These are phyloP conservation scores for Allomyces macrogynus DNA, from an alignment of 192 early-diverging fungal genomes.

Conservation along the genomic window DNA sequence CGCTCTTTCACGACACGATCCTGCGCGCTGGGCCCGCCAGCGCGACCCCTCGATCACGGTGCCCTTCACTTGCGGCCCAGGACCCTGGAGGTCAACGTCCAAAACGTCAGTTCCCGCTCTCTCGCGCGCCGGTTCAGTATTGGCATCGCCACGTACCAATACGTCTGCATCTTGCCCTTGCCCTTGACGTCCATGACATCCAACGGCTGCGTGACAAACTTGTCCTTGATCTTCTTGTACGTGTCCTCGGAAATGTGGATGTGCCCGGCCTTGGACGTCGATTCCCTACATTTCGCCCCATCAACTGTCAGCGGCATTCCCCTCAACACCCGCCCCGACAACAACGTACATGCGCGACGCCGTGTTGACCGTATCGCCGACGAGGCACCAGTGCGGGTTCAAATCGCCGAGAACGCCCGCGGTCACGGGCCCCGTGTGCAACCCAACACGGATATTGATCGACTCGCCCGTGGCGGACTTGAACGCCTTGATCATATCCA, in stretches of 20 bases:
- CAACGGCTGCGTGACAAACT: neutral
- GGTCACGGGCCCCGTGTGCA: conserved; percentile 22
- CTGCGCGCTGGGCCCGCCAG: too few relatives aligned
- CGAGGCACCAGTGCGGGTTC: conserved; percentile 21
- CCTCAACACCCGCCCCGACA: too few relatives aligned
- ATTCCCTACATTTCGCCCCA: conserved; percentile 14
- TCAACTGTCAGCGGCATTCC: neutral
- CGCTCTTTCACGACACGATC: too few relatives aligned
- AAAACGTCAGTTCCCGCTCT: too few relatives aligned
- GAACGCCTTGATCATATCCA: conserved; percentile 16
- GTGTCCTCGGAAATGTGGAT: conserved; percentile 20
- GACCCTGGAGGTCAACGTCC: too few relatives aligned
- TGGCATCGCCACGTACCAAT: conserved; percentile 6
- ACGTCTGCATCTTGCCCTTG: conserved; percentile 17
- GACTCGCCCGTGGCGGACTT: conserved; percentile 14
- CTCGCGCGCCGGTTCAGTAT: too few relatives aligned
- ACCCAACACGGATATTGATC: conserved; percentile 20
- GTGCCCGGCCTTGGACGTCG: conserved; percentile 17
- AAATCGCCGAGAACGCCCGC: conserved; percentile 19
- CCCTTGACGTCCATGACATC: conserved; percentile 12
- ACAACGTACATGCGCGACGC: conserved; percentile 12
- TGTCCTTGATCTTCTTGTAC: conserved; percentile 3
- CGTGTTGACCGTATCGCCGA: conserved; percentile 23
- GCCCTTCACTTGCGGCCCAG: too few relatives aligned
- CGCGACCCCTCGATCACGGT: too few relatives aligned